phyloP scores from a whole-genome alignment of 2,329 filamentous ascomycete genomes.

The Lasiodiplodia hormozganensis region DNA sequence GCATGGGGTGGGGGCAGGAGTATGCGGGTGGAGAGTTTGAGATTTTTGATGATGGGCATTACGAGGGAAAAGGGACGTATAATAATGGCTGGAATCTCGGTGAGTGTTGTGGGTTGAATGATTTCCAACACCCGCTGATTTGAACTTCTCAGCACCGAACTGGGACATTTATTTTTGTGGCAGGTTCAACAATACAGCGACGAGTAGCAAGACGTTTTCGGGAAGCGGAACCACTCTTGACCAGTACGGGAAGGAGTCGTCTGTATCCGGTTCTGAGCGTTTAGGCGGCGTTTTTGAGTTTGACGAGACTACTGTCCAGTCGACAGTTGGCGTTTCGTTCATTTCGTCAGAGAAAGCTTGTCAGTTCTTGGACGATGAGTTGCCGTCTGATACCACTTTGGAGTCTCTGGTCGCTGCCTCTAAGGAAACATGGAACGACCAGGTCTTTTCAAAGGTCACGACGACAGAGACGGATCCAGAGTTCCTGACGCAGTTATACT shows the following conservation, averaged over 20 bases:
- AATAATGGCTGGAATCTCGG: slow-evolving; percentile 70
- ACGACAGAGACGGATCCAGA: slow-evolving; percentile 63
- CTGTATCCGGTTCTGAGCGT: slow-evolving; percentile 37
- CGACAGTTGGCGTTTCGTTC: slow-evolving; percentile 71
- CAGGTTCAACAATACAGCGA: slow-evolving; percentile 57
- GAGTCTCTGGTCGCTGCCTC: slow-evolving; percentile 55
- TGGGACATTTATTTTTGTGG: slow-evolving; percentile 72
- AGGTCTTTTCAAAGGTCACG: slow-evolving; percentile 69
- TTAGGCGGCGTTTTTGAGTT: slow-evolving; percentile 63
- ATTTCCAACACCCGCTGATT: background rate
- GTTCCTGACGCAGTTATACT: slow-evolving; percentile 69
- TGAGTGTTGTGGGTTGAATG: slow-evolving; percentile 29
- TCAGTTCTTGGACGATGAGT: slow-evolving; percentile 62
- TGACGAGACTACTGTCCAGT: slow-evolving; percentile 54
- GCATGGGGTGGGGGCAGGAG: slow-evolving; percentile 66
- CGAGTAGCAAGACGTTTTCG: slow-evolving; percentile 40
- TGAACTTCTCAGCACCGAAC: slow-evolving; percentile 52
- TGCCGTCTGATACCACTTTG: slow-evolving; percentile 56
- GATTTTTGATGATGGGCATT: slow-evolving; percentile 59
- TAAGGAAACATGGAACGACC: slow-evolving; percentile 64
- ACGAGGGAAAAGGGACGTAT: slow-evolving; percentile 67
- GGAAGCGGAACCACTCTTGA: slow-evolving; percentile 35
- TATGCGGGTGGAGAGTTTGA: slow-evolving; percentile 67
- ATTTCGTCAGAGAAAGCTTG: slow-evolving; percentile 69
- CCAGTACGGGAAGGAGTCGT: slow-evolving; percentile 39